Evolutionary conservation across 192 early-diverging fungal species (phyloP).

Genomic region (Gonapodya sp.): DNA sequence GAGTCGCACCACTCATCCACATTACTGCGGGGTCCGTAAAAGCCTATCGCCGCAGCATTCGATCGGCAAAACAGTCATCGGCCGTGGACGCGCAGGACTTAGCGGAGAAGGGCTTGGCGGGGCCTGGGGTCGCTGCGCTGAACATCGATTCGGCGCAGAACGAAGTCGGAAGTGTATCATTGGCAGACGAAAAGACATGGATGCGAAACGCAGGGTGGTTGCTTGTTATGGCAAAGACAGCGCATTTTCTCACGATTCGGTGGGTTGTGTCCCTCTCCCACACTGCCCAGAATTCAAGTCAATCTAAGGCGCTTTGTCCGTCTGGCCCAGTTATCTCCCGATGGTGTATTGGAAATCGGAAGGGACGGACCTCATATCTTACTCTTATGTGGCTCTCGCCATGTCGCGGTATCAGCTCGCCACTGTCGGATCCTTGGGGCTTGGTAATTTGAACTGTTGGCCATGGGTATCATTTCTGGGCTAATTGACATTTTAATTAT

Average conservation of each 20-base stretch:
- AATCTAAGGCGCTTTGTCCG: too few relatives aligned
- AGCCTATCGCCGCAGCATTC: background rate
- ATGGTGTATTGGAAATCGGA: background rate
- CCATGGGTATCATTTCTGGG: too few relatives aligned
- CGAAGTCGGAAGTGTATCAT: background rate
- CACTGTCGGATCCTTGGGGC: background rate
- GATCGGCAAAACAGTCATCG: background rate
- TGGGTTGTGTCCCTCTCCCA: background rate
- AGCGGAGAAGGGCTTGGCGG: background rate
- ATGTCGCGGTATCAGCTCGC: background rate
- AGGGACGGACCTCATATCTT: background rate
- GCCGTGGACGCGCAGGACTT: background rate
- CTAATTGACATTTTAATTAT: too few relatives aligned
- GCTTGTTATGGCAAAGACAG: background rate
- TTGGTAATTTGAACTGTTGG: too few relatives aligned
- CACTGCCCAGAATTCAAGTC: background rate
- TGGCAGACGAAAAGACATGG: background rate
- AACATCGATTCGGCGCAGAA: background rate
- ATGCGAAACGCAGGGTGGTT: background rate
- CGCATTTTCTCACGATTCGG: background rate
- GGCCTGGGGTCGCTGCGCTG: background rate
- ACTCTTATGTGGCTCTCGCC: background rate
- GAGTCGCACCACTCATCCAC: background rate
- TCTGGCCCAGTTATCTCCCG: background rate
- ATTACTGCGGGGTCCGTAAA: background rate